A percentile compares a stretch with the other conserved stretches of the same genome.
Conservation (phyloP, 2,329 filamentous ascomycete species). For the Diaporthe amygdali region DNA sequence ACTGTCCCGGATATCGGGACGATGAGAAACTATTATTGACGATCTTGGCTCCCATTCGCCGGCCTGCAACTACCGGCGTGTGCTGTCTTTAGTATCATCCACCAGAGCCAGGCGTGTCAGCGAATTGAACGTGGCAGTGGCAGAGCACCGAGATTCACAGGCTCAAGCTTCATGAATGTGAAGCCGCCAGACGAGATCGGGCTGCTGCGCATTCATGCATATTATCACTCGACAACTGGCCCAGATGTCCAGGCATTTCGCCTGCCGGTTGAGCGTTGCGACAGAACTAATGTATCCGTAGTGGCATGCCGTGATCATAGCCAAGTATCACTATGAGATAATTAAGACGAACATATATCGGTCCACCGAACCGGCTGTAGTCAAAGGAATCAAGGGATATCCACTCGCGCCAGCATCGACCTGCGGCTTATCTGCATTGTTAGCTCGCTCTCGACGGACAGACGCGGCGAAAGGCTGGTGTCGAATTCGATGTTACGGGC, state of each 20-base stretch:
- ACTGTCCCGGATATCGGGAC: not conserved
- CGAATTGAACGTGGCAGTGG: not conserved
- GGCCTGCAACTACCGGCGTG: constrained; percentile 7
- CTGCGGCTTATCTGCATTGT: constrained; percentile 8
- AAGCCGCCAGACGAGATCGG: constrained; percentile 3
- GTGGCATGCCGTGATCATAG: not conserved
- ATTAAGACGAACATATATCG: not conserved
- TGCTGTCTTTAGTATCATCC: not conserved
- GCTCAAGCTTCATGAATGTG: not conserved
- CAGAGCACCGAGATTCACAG: constrained; percentile 3
- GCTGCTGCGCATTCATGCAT: constrained; percentile 10
- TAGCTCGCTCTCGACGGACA: not conserved
- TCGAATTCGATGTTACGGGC: not conserved
- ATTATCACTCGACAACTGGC: not conserved
- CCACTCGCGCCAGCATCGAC: constrained; percentile 4
- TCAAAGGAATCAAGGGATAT: not conserved
- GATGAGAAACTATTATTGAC: not conserved
- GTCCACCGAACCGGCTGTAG: not conserved
- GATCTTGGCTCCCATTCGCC: constrained; percentile 9
- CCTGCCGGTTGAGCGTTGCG: not conserved
- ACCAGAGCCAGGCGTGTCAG: not conserved
- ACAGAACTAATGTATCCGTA: not conserved
- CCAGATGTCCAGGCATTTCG: not conserved
- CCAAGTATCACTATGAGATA: not conserved
- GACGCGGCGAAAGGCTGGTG: not conserved